Conservation (phyloP, 2,329 filamentous ascomycete genomes). For the Cyphellophora attinorum region DNA sequence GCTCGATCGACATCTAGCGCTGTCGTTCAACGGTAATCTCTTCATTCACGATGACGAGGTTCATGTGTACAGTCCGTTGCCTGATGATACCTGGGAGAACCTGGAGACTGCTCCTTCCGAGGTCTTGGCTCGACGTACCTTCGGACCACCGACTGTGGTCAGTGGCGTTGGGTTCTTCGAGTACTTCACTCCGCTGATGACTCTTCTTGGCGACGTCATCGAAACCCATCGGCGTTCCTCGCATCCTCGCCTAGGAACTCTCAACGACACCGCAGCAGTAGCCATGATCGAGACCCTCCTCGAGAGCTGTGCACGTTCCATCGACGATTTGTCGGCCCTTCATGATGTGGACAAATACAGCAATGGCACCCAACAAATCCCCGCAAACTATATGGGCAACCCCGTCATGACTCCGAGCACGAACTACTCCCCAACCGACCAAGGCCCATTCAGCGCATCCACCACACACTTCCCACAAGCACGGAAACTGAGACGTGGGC, state of each 20-base stretch:
- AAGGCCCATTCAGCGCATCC: slow-evolving; percentile 4
- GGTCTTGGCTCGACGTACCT: slow-evolving; percentile 1
- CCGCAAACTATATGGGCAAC: slow-evolving; percentile 2
- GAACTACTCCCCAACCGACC: slow-evolving; percentile 17
- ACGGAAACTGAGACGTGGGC: slow-evolving; percentile 18
- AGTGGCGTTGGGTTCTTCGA: slow-evolving; percentile 39
- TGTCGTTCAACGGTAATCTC: slow-evolving; percentile 36
- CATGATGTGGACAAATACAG: slow-evolving; percentile 22
- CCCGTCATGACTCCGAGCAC: slow-evolving; percentile 22
- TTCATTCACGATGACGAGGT: slow-evolving; percentile 37
- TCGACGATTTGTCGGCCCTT: slow-evolving; percentile 27
- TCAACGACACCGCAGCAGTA: slow-evolving; percentile 13
- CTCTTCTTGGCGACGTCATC: slow-evolving; percentile 40
- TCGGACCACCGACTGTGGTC: slow-evolving; percentile 20
- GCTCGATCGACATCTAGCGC: slow-evolving; percentile 36
- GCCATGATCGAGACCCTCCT: slow-evolving; percentile 19
- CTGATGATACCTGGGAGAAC: slow-evolving; percentile 24
- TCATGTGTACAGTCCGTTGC: slow-evolving; percentile 32
- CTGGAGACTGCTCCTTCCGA: slow-evolving; percentile 3
- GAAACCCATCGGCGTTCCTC: slow-evolving; percentile 35
- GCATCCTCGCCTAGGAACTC: slow-evolving; percentile 32
- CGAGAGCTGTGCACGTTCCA: slow-evolving; percentile 18
- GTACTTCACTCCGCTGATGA: slow-evolving; percentile 41
- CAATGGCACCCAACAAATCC: slow-evolving; percentile 4
- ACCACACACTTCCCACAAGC: slow-evolving; percentile 3